Percentiles rank a stretch among this genome's conserved stretches.
Evolutionary conservation across 2,329 filamentous ascomycete genomes (phyloP).

Genomic region (Aureobasidium leucospermi): DNA sequence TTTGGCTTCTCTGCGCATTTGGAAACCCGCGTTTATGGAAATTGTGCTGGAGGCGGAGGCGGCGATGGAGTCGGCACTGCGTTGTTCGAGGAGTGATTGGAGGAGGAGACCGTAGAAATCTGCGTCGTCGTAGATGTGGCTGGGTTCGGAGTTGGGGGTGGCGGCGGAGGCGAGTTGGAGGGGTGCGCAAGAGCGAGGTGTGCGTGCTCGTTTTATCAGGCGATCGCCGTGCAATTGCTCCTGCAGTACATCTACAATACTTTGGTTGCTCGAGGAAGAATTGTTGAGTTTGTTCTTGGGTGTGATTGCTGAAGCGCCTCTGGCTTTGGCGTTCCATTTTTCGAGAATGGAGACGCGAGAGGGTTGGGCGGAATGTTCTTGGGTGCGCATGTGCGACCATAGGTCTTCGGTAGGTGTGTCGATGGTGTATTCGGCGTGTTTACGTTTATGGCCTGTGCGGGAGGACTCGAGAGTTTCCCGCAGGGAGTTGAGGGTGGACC

Average conservation of each 20-base stretch:
- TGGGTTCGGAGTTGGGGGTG: conserved; percentile 27
- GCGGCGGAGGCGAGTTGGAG: conserved; percentile 46
- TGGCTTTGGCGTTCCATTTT: conserved; percentile 83
- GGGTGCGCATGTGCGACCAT: conserved; percentile 62
- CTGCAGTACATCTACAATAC: conserved; percentile 59
- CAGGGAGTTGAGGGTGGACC: conserved; percentile 70
- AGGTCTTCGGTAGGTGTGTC: conserved; percentile 57
- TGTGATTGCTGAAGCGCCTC: conserved; percentile 50
- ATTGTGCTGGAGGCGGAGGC: conserved; percentile 26
- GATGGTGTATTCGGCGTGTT: conserved; percentile 42
- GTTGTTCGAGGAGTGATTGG: conserved; percentile 87
- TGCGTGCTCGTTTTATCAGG: conserved; percentile 60
- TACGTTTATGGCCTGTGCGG: conserved; percentile 53
- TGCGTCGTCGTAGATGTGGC: conserved; percentile 77
- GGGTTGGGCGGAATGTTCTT: conserved; percentile 53
- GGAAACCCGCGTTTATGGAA: conserved; percentile 24
- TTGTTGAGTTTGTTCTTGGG: conserved; percentile 55
- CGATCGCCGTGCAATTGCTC: conserved; percentile 63
- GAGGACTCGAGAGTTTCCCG: conserved; percentile 52
- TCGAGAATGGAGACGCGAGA: conserved; percentile 68
- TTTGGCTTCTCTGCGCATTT: conserved; percentile 65
- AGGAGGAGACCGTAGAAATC: conserved; percentile 91
- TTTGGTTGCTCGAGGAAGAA: conserved; percentile 48
- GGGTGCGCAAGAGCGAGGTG: conserved; percentile 70
- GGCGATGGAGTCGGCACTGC: conserved; percentile 53